Evolutionary conservation across 2,329 filamentous ascomycete species (phyloP).

Genomic region (Neonectria coccinea): DNA sequence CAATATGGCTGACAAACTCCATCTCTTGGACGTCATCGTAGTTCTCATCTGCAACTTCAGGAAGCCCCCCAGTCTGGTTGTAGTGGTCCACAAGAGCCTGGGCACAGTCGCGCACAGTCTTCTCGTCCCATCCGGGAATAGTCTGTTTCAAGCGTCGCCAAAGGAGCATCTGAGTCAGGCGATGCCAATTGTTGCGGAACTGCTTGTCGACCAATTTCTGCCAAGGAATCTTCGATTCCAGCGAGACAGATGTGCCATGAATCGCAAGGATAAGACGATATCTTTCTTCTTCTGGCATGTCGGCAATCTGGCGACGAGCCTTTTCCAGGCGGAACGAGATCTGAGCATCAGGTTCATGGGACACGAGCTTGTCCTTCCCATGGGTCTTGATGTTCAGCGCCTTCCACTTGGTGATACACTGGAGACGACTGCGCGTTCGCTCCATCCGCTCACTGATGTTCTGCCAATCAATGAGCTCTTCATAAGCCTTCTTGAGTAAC

Average conservation of each 20-base stretch:
- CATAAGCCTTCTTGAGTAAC: slow-evolving; percentile 56
- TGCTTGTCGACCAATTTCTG: slow-evolving; percentile 55
- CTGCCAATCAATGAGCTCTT: slow-evolving; percentile 73
- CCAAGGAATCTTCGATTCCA: slow-evolving; percentile 65
- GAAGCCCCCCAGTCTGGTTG: slow-evolving; percentile 49
- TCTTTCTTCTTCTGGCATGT: slow-evolving; percentile 59
- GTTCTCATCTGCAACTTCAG: slow-evolving; percentile 47
- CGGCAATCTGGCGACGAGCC: slow-evolving; percentile 56
- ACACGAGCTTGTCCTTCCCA: slow-evolving; percentile 50
- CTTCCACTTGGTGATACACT: slow-evolving; percentile 77
- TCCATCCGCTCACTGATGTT: slow-evolving; percentile 72
- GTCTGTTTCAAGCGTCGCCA: slow-evolving; percentile 55
- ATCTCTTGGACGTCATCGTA: slow-evolving; percentile 51
- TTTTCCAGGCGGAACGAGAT: slow-evolving; percentile 58
- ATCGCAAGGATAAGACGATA: slow-evolving; percentile 59
- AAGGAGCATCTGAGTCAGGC: slow-evolving; percentile 52
- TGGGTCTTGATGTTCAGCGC: slow-evolving; percentile 52
- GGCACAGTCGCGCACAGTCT: slow-evolving; percentile 51
- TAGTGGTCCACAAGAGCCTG: slow-evolving; percentile 52
- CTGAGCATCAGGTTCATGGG: slow-evolving; percentile 47
- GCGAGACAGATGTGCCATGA: slow-evolving; percentile 52
- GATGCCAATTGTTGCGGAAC: slow-evolving; percentile 55
- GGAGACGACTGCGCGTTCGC: slow-evolving; percentile 71
- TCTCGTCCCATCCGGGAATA: slow-evolving; percentile 48
- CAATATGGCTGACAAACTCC: slow-evolving; percentile 45